These are phyloP conservation scores for Rhynchosporium graminicola DNA, from an alignment of 2,329 filamentous ascomycete genomes.

Conservation along the genomic window DNA sequence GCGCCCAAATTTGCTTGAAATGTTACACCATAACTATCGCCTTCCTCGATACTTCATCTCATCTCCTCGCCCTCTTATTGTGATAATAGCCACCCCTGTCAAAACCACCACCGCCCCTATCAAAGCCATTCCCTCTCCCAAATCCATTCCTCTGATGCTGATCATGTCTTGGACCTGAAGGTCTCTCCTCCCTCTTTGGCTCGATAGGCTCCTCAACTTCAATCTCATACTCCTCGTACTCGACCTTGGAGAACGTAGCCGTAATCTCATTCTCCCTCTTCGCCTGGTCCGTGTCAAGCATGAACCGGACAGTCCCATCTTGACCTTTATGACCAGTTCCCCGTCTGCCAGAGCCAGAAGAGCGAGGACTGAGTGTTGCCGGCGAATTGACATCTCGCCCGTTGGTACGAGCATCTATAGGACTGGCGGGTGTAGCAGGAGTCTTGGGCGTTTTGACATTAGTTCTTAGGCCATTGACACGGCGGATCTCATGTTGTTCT, in stretches of 20 bases:
- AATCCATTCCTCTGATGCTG: slow-evolving; percentile 24
- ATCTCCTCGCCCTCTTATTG: slow-evolving; percentile 23
- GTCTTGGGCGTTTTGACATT: slow-evolving; percentile 42
- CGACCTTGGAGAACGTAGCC: slow-evolving; percentile 67
- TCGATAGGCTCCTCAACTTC: slow-evolving; percentile 67
- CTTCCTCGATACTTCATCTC: background rate
- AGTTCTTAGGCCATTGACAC: slow-evolving; percentile 40
- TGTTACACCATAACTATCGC: background rate
- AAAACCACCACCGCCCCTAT: slow-evolving; percentile 17
- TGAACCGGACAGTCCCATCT: slow-evolving; percentile 83
- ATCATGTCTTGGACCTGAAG: slow-evolving; percentile 14
- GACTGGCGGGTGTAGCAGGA: slow-evolving; percentile 40
- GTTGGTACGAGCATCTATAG: slow-evolving; percentile 38
- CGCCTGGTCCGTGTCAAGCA: slow-evolving; percentile 79
- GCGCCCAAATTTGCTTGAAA: background rate
- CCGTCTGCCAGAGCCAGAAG: slow-evolving; percentile 35
- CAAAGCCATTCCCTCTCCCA: slow-evolving; percentile 21
- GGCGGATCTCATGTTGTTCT: slow-evolving; percentile 51
- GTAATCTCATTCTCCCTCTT: slow-evolving; percentile 69
- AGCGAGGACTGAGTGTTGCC: slow-evolving; percentile 38
- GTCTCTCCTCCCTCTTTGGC: slow-evolving; percentile 27
- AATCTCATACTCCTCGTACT: slow-evolving; percentile 75
- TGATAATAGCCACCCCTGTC: slow-evolving; percentile 20
- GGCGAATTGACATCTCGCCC: slow-evolving; percentile 37
- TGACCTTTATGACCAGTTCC: slow-evolving; percentile 42